Base-by-base conservation (phyloP, 2,329 filamentous ascomycete genomes). In the Aquanectria penicillioides region DNA sequence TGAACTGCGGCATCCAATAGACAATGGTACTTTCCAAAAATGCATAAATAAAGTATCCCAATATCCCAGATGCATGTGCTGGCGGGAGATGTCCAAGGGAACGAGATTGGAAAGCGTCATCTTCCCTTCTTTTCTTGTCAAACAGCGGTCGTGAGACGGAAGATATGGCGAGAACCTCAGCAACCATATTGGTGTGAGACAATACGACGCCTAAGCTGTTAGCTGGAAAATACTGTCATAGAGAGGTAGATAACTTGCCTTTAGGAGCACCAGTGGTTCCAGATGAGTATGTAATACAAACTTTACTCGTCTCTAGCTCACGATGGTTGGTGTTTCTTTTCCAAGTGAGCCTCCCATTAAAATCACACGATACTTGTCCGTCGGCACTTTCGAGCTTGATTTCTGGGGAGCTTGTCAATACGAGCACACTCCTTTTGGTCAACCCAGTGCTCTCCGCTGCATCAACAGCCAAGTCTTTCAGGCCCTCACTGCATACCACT, bases 1-100 rank as follows among this genome's bases (percentile, higher is more conserved):
- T 80, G 69, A 89, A 89, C 31, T 76, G 78, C 3, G 79, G 75
- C 86, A 89, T 88, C 86, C 86, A 89, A 76, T 86, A 89, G 2
- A 84, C 77, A 1, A 75, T 71, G 3, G 78, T 78, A 25, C 78
- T 81, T 33, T 77, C 69, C 52, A 79, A 81, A 5, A 73, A 66
- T 1, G 70, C 66, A 34, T 76, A 74, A 33, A 80, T 63, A 10
- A 82, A 72, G 58, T 80, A 81, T 13, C 73, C 71, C 51, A 77
- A 74, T 2, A 81, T 60, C 4, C 79, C 80, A 4, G 80, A 79
- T 28, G 82, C 77, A 64, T 83, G 81, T 1, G 78, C 77, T 1
- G 76, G 71, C 0, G 80, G 80, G 1, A 82, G 66, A 57, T 82
- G 80, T 3, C 71, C 80, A 2, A 81, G 61, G 2, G 74, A 75